Conservation (phyloP, 352 stramenopile species). For the Pythium guiyangense region DNA sequence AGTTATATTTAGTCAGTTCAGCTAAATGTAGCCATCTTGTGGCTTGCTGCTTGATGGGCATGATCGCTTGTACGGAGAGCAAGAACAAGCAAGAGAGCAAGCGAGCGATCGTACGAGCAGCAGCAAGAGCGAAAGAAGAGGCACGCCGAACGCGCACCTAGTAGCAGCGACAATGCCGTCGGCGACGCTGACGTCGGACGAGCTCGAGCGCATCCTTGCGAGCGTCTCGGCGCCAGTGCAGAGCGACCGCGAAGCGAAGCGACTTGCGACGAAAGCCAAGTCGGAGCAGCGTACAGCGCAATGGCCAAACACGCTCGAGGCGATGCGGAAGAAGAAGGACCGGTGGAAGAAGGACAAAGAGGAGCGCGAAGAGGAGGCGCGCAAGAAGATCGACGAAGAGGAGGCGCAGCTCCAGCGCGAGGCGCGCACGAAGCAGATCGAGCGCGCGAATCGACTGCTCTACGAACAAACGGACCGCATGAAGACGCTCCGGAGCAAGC, state of each 20-base stretch:
- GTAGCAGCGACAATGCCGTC: constrained; percentile 17
- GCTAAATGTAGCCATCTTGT: too few relatives aligned
- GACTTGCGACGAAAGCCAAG: constrained; percentile 60
- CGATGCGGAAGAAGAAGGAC: constrained; percentile 87
- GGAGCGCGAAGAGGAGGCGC: constrained; percentile 69
- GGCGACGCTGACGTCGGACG: constrained; percentile 50
- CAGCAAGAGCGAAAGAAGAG: neutral
- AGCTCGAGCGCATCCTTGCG: constrained; percentile 64
- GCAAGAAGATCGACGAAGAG: constrained; percentile 72
- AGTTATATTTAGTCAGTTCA: too few relatives aligned
- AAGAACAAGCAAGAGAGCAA: neutral
- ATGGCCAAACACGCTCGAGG: constrained; percentile 92
- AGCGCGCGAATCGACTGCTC: constrained; percentile 76
- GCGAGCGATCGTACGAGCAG: neutral
- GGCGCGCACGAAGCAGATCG: constrained; percentile 76
- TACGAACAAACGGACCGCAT: constrained; percentile 92
- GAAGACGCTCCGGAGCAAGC: constrained; percentile 86
- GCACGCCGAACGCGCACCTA: neutral
- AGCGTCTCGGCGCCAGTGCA: constrained; percentile 62
- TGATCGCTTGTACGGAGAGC: neutral
- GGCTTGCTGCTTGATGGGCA: neutral
- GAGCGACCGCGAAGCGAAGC: constrained; percentile 64
- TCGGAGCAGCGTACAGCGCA: constrained; percentile 76
- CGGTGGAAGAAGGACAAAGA: constrained; percentile 89
- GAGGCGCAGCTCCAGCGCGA: constrained; percentile 73